Base-by-base conservation (phyloP, 495 filamentous ascomycete species). In the Cryomyces antarcticus region DNA sequence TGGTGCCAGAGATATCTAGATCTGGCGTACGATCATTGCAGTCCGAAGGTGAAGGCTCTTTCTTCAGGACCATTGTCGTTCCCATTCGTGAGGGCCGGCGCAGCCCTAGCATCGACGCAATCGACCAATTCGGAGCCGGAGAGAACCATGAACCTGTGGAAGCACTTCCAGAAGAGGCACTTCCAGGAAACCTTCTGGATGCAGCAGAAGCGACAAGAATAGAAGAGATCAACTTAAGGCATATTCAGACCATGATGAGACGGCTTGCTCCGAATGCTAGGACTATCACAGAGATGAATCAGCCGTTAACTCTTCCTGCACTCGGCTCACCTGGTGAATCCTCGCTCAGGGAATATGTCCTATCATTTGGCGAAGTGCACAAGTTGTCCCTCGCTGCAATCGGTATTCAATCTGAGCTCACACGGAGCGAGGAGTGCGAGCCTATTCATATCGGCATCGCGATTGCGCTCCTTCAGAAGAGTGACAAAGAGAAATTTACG, bases 201-300 rank as follows among this genome's bases (percentile, higher is more conserved):
- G 41, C 51, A 5, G 57, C 62, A 40, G 60, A 68, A 38, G 63
- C 64, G 41, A 66, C 60, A 46, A 64, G 73, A 31, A 77, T 68
- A 7, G 52, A 65, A 44, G 64, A 67, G 24, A 77, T 82, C 39
- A 85, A 86, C 51, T 63, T 80, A 28, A 68, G 80, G 3, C 77
- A 85, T 57, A 55, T 86, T 5, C 69, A 74, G 46, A 69, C 72
- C 45, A 80, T 85, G 73, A 56, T 78, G 12, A 61, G 57, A 31
- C 58, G 64, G 9, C 57, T 71, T 4, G 52, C 58, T 37, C 53
- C 54, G 12, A 41, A 37, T 4, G 42, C 42, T 5, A 28, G 41
- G 3, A 5, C 4, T 2, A n/a, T 30, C 28, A 28, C 33, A 7
- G 31, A 38, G 7, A 51, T 27, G 28, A 33, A 13, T 3, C 33